These are phyloP conservation scores for Esteya vermicola DNA, from an alignment of 2,329 filamentous ascomycete genomes.

Conservation along the genomic window DNA sequence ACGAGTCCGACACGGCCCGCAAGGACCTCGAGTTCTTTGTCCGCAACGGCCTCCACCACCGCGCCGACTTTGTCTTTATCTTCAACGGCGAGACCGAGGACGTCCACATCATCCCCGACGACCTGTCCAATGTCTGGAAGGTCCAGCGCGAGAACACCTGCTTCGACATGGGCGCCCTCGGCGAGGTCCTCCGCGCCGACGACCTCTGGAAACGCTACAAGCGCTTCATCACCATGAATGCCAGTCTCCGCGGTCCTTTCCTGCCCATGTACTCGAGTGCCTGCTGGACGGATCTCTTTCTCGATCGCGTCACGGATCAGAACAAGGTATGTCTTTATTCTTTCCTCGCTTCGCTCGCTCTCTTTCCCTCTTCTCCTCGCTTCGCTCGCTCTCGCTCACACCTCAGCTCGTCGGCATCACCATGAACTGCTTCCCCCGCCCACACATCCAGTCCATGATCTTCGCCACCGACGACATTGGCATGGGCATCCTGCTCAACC, in stretches of 20 bases:
- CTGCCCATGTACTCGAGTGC: constrained; percentile 18
- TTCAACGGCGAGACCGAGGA: constrained; percentile 20
- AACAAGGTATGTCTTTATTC: constrained; percentile 13
- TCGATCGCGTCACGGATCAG: constrained; percentile 16
- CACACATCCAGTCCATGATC: constrained; percentile 23
- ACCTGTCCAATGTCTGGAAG: constrained; percentile 17
- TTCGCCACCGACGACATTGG: constrained; percentile 23
- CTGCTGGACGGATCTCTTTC: constrained; percentile 23
- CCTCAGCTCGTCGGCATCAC: constrained; percentile 20
- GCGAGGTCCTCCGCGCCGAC: constrained; percentile 18
- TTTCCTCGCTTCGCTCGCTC: no score
- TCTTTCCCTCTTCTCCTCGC: no score
- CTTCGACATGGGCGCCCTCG: constrained; percentile 21
- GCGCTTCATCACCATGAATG: constrained; percentile 22
- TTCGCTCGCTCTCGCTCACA: no score
- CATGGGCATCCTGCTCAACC: constrained; percentile 20
- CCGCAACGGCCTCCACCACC: constrained; percentile 20
- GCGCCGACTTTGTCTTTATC: constrained; percentile 25
- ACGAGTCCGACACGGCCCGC: constrained; percentile 18
- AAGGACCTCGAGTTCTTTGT: constrained; percentile 22
- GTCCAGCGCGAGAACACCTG: constrained; percentile 18
- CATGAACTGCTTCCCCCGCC: constrained; percentile 18
- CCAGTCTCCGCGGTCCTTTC: constrained; percentile 22
- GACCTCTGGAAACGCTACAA: constrained; percentile 20
- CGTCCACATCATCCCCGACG: constrained; percentile 13